Evolutionary conservation across 2,329 filamentous ascomycete genomes (phyloP), one percentile per base, ranked within the genome.

Genomic region (Pseudocercospora cruenta): DNA sequence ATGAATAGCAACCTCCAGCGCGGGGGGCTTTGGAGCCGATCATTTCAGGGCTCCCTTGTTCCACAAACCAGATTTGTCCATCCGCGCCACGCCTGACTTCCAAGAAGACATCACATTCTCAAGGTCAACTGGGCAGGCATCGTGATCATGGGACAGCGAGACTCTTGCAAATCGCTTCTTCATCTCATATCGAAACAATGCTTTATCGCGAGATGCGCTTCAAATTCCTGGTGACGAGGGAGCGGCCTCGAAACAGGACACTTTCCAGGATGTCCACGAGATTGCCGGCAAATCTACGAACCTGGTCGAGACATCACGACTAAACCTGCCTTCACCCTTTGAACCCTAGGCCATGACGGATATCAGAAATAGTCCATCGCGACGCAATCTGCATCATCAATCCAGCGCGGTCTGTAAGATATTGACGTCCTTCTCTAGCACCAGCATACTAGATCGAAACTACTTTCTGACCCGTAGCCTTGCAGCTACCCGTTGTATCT

Each of bases 31-130:
- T 51, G 47, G 45, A 26, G 47, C 22, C 47, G 47, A 51, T 51
- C 47, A 24, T 51, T 9, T 22, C 53, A 55, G 53, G 53, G 53
- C n/a, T 19, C n/a, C 53, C 28, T 55, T 55, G 53, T 55, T 55
- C 28, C 53, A 55, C 53, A 55, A 55, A 28, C 53, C 53, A 55
- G 26, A 55, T 55, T 31, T 12, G 24, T 55, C 33, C 47, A 22
- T 51, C 22, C 22, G 19, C 47, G 12, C 33, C 33, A 36, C 33
- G 33, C 33, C 33, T 36, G 33, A 36, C 33, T 36, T 36, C 33
- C 33, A 36, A 16, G 16, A 12, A 36, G 33, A 51, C 47, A 43
- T 43, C 16, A 19, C 16, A 8, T n/a, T 9, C 5, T 43, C 39
- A n/a, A 43, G 5, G 39, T 43, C 16, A 43, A 31, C 24, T 26